Evolutionary conservation across 1,284 basidiomycete genomes (phyloP).

Genomic region (Cerioporus squamosus): DNA sequence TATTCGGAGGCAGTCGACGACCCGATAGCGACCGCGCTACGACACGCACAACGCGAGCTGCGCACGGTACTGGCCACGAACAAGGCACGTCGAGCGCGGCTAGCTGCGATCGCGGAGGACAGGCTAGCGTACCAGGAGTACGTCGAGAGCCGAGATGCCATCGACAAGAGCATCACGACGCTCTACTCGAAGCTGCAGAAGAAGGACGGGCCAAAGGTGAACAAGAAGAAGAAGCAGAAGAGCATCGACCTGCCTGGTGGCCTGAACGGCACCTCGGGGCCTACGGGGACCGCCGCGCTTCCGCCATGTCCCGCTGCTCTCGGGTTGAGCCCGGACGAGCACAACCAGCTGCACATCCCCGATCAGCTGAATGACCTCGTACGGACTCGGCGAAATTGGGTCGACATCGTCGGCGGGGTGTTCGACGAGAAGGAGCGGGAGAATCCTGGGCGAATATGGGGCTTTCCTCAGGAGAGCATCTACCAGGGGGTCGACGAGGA

Average conservation of each 20-base stretch:
- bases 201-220: constrained; percentile 68
- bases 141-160: constrained; percentile 74
- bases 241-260: constrained; percentile 44
- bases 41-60: constrained; percentile 87
- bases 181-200: constrained; percentile 76
- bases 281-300: constrained; percentile 27
- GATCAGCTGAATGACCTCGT: constrained; percentile 75
- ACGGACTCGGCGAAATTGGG: constrained; percentile 73
- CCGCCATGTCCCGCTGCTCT: constrained; percentile 65
- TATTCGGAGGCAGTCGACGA: constrained; percentile 85
- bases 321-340: constrained; percentile 70
- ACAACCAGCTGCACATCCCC: constrained; percentile 67
- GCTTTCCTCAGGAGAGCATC: constrained; percentile 74
- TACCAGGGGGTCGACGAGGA: constrained; percentile 77
- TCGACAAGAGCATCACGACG: constrained; percentile 82
- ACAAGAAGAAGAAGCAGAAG: constrained; percentile 73
- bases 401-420: constrained; percentile 66
- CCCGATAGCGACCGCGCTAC: constrained; percentile 88
- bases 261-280: constrained; percentile 30
- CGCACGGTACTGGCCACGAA: constrained; percentile 80
- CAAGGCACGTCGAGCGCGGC: constrained; percentile 78
- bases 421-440: constrained; percentile 71
- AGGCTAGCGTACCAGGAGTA: constrained; percentile 92
- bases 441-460: constrained; percentile 69
- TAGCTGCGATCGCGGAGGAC: constrained; percentile 82